These are phyloP conservation scores for Ministeria vibrans DNA, from an alignment of 78 protist species.

Conservation along the genomic window DNA sequence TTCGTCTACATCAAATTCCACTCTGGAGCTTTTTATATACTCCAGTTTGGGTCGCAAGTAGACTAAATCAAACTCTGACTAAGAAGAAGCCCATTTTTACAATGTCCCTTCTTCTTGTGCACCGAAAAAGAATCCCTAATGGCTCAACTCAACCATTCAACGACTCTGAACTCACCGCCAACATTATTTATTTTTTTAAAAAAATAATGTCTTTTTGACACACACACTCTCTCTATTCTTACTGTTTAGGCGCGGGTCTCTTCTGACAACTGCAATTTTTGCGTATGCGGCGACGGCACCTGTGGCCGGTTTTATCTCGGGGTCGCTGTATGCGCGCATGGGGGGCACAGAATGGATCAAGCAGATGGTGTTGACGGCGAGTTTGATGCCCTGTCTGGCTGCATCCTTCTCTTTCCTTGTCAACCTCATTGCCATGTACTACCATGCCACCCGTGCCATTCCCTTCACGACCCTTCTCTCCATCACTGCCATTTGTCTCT, in stretches of 20 bases:
- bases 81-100: background rate
- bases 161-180: too few species aligned
- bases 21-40: too few species aligned
- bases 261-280: constrained; percentile 32
- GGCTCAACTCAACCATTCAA: too few species aligned
- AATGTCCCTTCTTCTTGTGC: background rate
- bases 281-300: constrained; percentile 46
- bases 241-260: constrained; percentile 41
- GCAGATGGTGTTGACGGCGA: constrained; percentile 46
- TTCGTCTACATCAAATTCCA: too few species aligned
- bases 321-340: constrained; percentile 30
- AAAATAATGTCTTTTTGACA: too few species aligned
- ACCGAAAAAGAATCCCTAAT: too few species aligned
- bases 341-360: constrained; percentile 63
- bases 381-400: constrained; percentile 35
- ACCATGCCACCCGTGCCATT: constrained; percentile 30
- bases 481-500: constrained; percentile 47
- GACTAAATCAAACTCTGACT: background rate
- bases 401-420: constrained; percentile 9
- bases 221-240: background rate
- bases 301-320: constrained; percentile 49
- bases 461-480: constrained; percentile 33
- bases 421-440: constrained; percentile 60
- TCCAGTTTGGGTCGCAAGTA: too few species aligned
- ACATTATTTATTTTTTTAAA: too few species aligned